Conservation (phyloP, 768 basidiomycete genomes). For the Cantharellus cinnabarinus region DNA sequence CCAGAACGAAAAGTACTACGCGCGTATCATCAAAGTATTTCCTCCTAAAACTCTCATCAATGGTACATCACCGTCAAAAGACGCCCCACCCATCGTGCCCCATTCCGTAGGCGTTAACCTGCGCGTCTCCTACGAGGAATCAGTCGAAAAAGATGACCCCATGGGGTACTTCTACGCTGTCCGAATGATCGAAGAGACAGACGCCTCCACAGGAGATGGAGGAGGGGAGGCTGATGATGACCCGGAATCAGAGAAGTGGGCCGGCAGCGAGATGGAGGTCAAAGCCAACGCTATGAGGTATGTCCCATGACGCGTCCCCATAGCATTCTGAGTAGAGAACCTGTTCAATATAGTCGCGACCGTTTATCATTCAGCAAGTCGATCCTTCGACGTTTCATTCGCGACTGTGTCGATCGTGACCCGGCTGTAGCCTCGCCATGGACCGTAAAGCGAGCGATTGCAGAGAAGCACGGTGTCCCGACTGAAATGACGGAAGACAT, state of each 20-base stretch:
- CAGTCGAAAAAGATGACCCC: conserved; percentile 54
- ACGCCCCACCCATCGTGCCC: conserved; percentile 1
- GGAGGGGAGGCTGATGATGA: conserved; percentile 16
- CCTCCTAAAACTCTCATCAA: conserved; percentile 18
- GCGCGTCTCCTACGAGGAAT: conserved; percentile 50
- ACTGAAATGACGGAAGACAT: conserved; percentile 74
- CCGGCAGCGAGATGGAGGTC: conserved; percentile 68
- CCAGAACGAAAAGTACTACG: conserved; percentile 64
- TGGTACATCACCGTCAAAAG: background rate
- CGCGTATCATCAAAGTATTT: conserved; percentile 57
- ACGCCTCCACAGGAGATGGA: conserved; percentile 23
- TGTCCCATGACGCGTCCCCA: conserved; percentile 8
- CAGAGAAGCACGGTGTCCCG: conserved; percentile 66
- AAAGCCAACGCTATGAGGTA: conserved; percentile 64
- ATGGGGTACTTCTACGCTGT: conserved; percentile 72
- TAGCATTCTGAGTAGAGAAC: background rate
- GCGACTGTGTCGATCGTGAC: conserved; percentile 87
- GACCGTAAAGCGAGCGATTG: conserved; percentile 78
- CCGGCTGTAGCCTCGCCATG: conserved; percentile 86
- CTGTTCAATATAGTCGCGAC: conserved; percentile 46
- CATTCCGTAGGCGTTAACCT: conserved; percentile 69
- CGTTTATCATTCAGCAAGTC: conserved; percentile 92
- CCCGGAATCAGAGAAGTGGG: conserved; percentile 32
- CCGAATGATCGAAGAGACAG: conserved; percentile 55
- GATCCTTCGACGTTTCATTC: conserved; percentile 86